Conservation (phyloP, 176 grass and related monocot species). For the Hsuehochloa calcarea region DNA sequence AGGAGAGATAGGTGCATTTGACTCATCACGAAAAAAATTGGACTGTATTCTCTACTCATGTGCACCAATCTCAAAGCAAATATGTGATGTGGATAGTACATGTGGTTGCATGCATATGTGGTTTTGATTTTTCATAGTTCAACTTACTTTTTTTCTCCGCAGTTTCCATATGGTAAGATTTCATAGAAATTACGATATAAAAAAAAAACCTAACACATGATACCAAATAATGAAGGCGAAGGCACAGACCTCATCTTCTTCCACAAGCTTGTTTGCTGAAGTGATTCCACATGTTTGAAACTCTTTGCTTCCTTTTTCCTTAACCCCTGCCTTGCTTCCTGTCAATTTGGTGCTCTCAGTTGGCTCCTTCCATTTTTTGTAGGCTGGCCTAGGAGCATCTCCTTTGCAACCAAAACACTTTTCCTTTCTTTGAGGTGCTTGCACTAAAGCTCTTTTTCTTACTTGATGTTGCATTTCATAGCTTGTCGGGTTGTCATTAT, state of each 20-base stretch:
- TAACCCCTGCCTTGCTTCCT: neutral
- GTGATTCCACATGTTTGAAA: neutral
- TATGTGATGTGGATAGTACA: too few species aligned
- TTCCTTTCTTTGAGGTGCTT: neutral
- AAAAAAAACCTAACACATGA: neutral
- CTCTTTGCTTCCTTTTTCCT: neutral
- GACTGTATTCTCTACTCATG: too few species aligned
- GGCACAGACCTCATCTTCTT: neutral
- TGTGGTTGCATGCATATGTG: too few species aligned
- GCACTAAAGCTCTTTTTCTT: neutral
- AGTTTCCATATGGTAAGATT: neutral
- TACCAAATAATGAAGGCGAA: neutral
- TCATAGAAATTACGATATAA: neutral
- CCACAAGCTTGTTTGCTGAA: neutral
- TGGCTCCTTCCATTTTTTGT: neutral
- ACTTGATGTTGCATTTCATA: neutral
- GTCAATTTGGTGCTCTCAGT: too few species aligned
- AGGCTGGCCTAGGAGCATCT: neutral
- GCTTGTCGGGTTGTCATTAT: neutral
- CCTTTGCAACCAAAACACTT: neutral
- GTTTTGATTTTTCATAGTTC: too few species aligned
- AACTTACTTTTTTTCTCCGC: neutral
- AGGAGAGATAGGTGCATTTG: too few species aligned
- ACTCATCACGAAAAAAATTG: too few species aligned
- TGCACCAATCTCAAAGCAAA: too few species aligned